Evolutionary conservation across 768 basidiomycete genomes (phyloP), one percentile per base, ranked within the genome.

Genomic region (Suillus sp.): DNA sequence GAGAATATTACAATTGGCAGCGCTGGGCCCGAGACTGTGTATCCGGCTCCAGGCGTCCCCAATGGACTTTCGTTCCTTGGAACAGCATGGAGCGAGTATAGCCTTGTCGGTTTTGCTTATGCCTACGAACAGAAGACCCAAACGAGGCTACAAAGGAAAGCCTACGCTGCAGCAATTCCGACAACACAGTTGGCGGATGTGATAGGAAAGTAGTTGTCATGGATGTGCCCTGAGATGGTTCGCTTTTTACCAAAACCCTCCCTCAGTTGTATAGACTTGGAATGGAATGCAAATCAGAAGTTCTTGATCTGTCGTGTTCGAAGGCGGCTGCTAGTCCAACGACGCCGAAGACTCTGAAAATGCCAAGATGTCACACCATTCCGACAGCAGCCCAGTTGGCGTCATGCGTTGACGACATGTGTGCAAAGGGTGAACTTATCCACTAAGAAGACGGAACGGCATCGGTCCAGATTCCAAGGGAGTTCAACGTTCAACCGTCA

Each of bases 101-200:
- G 73, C 53, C 75, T 83, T 11, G 69, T 83, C 25, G 70, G 74
- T 55, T 75, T 73, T 61, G 81, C 79, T 47, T 82, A 78, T 61
- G 80, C 81, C 20, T 81, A 78, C 65, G 82, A 83, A 68, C 87
- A 89, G 70, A 78, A 78, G 64, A 89, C 88, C 4, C 77, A 83
- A 62, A 82, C 81, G 1, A 72, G 87, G 18, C 69, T 86, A 58
- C 70, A 72, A 56, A 77, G 83, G 64, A 78, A 71, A 69, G 86
- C 86, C 3, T 84, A 79, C 66, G 59, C 78, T 5, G 83, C 76
- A 14, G 86, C 86, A 8, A 82, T 87, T 30, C 87, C 86, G 1
- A 83, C 74, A 70, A 86, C 84, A 11, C 87, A 83, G 67, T 67
- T 82, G 30, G 65, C 32, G 18, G 78, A 82, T 57, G 73, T 81